Evolutionary conservation across 768 basidiomycete genomes (phyloP).

Genomic region (Pleurotus tuber-regium): DNA sequence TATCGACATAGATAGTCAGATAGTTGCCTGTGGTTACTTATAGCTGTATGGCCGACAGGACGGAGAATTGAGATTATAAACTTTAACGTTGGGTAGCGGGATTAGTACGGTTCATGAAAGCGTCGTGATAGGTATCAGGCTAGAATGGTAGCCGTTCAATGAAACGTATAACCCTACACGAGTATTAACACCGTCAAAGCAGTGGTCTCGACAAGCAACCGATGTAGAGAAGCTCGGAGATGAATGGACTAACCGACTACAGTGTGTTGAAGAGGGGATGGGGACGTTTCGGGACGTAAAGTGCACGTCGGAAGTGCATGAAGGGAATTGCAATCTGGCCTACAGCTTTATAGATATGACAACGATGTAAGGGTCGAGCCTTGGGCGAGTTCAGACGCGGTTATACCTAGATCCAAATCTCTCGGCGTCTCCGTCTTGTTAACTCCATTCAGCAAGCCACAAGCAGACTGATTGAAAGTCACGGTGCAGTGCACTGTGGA

Average conservation of each 20-base stretch:
- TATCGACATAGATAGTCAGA: background rate
- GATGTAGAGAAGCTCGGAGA: constrained; percentile 1
- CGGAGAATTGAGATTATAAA: background rate
- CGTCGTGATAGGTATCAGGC: constrained; percentile 9
- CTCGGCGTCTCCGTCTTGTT: background rate
- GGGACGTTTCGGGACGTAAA: constrained; percentile 4
- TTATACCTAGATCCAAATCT: background rate
- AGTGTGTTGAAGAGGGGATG: background rate
- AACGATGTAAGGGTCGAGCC: constrained; percentile 8
- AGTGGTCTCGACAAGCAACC: constrained; percentile 3
- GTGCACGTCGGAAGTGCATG: background rate
- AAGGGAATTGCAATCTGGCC: background rate
- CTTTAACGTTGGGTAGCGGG: background rate
- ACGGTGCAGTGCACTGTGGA: background rate
- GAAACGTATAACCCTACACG: constrained; percentile 7
- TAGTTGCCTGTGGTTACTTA: background rate
- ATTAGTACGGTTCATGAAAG: constrained; percentile 7
- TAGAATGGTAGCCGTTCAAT: constrained; percentile 6
- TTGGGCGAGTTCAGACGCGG: background rate
- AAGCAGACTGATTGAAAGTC: background rate
- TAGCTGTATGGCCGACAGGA: background rate
- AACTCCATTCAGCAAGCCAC: background rate
- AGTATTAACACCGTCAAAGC: constrained; percentile 1
- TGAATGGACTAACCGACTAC: constrained; percentile 4
- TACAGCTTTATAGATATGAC: constrained; percentile 5